Base-by-base conservation (phyloP, 371 early-diverging fungal species). In the Basidiobolus meristosporus region DNA sequence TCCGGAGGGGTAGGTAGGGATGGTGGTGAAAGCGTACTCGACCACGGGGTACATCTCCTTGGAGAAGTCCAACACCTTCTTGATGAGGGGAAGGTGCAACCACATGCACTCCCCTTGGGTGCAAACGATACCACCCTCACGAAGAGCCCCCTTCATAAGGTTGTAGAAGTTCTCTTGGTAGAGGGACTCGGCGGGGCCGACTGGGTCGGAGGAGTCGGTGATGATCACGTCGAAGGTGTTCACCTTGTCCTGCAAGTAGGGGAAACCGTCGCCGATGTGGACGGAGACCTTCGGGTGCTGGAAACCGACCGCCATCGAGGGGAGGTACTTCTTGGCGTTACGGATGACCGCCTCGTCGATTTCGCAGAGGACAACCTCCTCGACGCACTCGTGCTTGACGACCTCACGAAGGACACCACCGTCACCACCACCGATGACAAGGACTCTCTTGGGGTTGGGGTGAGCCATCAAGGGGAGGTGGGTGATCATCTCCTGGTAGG, bases 401-500 rank as follows among this genome's bases (percentile, higher is more conserved):
- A 89, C 71, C 57, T 96, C 97, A 47, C 97, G 86, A 33, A 96
- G 69, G 23, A 96, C 91, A 52, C 97, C 97, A 56, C 95, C 97
- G 53, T 96, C 97, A 46, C 97, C 97, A 51, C 97, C 96, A 50
- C 97, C 97, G 59, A 96, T 89, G 38, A 96, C 95, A 44, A 96
- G 72, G 29, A 95, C 90, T 61, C 85, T 77, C 60, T 81, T 74
- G 45, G 97, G 97, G 69, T 85, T 72, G 42, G 93, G 86, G 64
- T 96, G 97, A 42, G 87, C 67, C 62, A 77, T 87, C 65, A 96
- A 62, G 21, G 97, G 89, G 38, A 90, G 63, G 50, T 93, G 90
- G 39, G 93, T 82, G 62, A 93, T 90, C 93, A 92, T 93, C 67
- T 96, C 97, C 63, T 96, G 95, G 65, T 93, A 83, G 67, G 92